Evolutionary conservation across 495 filamentous ascomycete species (phyloP).

Genomic region (Penicillium antarcticum): DNA sequence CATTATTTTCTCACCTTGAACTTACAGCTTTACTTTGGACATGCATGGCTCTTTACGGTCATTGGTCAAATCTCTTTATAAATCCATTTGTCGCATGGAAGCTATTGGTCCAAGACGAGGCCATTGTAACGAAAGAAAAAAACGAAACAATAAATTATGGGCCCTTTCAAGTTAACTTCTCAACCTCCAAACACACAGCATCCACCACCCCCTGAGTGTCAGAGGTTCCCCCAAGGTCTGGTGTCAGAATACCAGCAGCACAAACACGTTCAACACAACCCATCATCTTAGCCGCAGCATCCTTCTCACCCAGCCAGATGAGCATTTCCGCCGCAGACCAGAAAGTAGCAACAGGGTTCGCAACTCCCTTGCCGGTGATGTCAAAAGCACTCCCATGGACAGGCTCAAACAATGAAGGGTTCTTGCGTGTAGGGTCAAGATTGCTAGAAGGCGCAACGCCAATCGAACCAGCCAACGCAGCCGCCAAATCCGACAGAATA

Average conservation of each 20-base stretch:
- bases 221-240: constrained; percentile 51
- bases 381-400: constrained; percentile 62
- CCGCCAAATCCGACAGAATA: constrained; percentile 51
- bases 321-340: constrained; percentile 65
- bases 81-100: not conserved
- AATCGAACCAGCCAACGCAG: constrained; percentile 45
- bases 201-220: constrained; percentile 54
- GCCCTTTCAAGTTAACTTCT: constrained; percentile 12
- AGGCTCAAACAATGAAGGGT: constrained; percentile 59
- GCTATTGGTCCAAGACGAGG: no score
- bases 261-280: constrained; percentile 53
- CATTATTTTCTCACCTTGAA: no score
- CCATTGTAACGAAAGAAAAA: not conserved
- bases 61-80: not conserved
- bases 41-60: not conserved
- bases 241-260: constrained; percentile 47
- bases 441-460: constrained; percentile 53
- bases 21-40: no score
- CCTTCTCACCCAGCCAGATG: constrained; percentile 53
- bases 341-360: constrained; percentile 64
- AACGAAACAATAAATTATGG: constrained; percentile 1
- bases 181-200: constrained; percentile 53
- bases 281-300: constrained; percentile 51
- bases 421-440: constrained; percentile 53
- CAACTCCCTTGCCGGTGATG: constrained; percentile 61